Evolutionary conservation across 2,329 filamentous ascomycete genomes (phyloP), one percentile per base, ranked within the genome.

Genomic region (Hymenoscyphus occultus): DNA sequence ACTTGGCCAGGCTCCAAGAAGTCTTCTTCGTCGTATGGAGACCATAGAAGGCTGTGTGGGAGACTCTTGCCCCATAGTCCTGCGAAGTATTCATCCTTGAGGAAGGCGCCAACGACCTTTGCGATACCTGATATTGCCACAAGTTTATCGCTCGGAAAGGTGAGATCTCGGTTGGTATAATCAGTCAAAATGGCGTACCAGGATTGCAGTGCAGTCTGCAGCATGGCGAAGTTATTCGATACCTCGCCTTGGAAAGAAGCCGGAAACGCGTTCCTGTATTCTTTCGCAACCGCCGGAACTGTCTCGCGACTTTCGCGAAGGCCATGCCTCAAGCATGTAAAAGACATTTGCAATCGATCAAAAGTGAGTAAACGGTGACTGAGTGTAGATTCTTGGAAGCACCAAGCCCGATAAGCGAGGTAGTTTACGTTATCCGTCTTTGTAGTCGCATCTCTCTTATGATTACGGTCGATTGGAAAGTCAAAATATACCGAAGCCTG

Each of bases 81-180:
- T 14, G 60, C 48, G 5, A 22, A 62, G 19, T 56, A 62, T 16
- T 39, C 16, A 56, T 62, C 60, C 13, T 57, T n/a, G 14, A 62
- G 28, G 32, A 13, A 42, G 16, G 28, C 12, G 14, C 51, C 60
- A 1, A 62, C 51, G 14, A 56, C n/a, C 13, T 62, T 62, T 40
- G 60, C 45, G 22, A 62, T 57, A 22, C 60, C 60, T 5, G 51
- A 56, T 16, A 58, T 62, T 3, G 39, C 51, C 14, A 62, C 35
- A 3, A 62, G 39, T 22, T 57, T 58, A 62, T 62, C 51, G n/a
- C 6, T n/a, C 9, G 48, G 16, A 31, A 28, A 57, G 7, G 61
- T 57, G 13, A 57, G 61, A n/a, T 56, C 19, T 40, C 61, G 28
- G 42, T 32, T 57, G 16, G 28, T 57, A 3, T 57, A 57, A 57